Base-by-base conservation (phyloP, 805 yeast species). In the Monosporozyma servazzii region DNA sequence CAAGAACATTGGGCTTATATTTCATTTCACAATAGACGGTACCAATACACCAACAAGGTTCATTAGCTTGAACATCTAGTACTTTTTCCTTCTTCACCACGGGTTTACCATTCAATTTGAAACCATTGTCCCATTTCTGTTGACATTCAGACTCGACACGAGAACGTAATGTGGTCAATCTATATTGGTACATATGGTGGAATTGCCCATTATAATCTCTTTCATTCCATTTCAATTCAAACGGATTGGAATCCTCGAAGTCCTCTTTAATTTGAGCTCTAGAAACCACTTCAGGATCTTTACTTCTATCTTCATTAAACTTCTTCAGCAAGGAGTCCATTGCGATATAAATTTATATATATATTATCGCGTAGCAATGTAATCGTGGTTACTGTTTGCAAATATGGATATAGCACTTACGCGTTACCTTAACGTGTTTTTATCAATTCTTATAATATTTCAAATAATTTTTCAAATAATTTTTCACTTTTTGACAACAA, bases 11-110 rank as follows among this genome's bases (percentile, higher is more conserved):
- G 4, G 96, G 89, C 63, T 93, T 93, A 61, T 80, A 80, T 61
- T 81, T 81, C 82, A 88, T 76, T 54, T 90, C 96, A 59, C 87
- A 77, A 61, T 84, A 88, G 0, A 90, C 75, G 0, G 97, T 88
- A 2, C 99, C 99, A 25, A 84, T 75, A 11, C 88, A 81, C 91
- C 91, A 93, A 55, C 87, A 65, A 73, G 80, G 60, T 66, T 70
- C 47, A 65, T 71, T 55, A 60, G 73, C 57, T 66, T 72, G 55
- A 69, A 77, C 41, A 69, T 70, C 60, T 62, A 78, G 23, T 55
- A 66, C 69, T 61, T 66, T 74, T 37, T 76, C 76, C 68, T 63
- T 73, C 68, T 67, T 67, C 17, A 63, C 65, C 2, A 71, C 75
- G 23, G 52, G 52, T 41, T 62, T 65, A 5, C 72, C 74, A 33